phyloP scores from a whole-genome alignment of 257 asterid genomes.

The Plantago elongata region DNA sequence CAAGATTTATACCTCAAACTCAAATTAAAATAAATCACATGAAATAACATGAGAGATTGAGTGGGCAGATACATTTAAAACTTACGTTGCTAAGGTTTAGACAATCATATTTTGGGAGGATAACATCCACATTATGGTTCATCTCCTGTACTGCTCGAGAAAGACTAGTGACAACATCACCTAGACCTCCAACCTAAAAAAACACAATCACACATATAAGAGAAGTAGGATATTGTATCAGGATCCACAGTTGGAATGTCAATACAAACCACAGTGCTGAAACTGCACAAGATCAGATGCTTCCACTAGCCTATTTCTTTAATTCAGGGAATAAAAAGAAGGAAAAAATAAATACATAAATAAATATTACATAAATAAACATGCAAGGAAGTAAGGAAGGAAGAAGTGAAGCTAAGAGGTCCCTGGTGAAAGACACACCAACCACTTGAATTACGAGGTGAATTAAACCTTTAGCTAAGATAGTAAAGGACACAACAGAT shows the following conservation, averaged over 20 bases:
- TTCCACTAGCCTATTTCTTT: too few relatives aligned
- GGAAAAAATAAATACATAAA: too few relatives aligned
- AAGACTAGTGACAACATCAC: conserved; percentile 98
- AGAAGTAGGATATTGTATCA: background rate
- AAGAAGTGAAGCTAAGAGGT: too few relatives aligned
- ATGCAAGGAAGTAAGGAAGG: too few relatives aligned
- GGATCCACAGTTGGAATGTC: background rate
- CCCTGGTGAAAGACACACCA: too few relatives aligned
- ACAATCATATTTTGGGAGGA: conserved; percentile 94
- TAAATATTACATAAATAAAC: too few relatives aligned
- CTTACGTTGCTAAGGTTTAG: conserved; percentile 67
- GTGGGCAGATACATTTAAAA: conserved; percentile 21
- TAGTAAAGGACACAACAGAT: too few relatives aligned
- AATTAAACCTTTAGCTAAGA: too few relatives aligned
- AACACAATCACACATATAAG: conserved; percentile 14
- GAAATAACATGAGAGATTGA: conserved; percentile 19
- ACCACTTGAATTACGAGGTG: too few relatives aligned
- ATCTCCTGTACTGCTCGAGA: conserved; percentile 96
- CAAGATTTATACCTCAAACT: conserved; percentile 12
- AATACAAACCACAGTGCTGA: background rate
- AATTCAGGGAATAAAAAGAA: too few relatives aligned
- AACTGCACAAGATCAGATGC: background rate
- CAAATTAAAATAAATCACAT: conserved; percentile 14
- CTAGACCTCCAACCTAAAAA: conserved; percentile 97
- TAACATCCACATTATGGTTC: conserved; percentile 78